phyloP scores from a whole-genome alignment of 2,329 filamentous ascomycete genomes.

The Madurella fahalii region DNA sequence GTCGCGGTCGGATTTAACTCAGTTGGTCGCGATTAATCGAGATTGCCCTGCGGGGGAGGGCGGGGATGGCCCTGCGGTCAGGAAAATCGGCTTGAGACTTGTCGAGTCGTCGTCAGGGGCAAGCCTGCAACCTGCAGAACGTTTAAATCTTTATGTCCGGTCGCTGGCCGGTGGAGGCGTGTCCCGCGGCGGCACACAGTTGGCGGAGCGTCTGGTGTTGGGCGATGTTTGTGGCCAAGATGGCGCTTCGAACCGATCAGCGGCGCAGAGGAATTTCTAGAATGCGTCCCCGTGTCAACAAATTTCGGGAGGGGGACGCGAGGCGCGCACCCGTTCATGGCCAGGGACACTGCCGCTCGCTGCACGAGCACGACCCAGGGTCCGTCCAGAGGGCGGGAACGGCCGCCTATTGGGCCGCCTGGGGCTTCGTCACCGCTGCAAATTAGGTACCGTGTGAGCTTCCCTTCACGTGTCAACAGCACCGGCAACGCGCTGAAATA shows the following conservation, averaged over 20 bases:
- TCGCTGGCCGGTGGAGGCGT: not conserved
- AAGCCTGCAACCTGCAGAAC: not conserved
- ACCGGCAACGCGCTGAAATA: too few relatives aligned
- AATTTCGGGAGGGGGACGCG: conserved; percentile 26
- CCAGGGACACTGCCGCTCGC: not conserved
- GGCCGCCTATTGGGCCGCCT: conserved; percentile 15
- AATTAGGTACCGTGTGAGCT: conserved; percentile 9
- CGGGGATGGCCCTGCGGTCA: not conserved
- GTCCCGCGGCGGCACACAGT: not conserved
- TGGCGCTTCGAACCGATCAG: not conserved
- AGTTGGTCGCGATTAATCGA: conserved; percentile 10
- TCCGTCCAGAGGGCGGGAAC: conserved; percentile 5
- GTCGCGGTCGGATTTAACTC: not conserved
- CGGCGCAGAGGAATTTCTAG: conserved; percentile 10
- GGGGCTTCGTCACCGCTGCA: conserved; percentile 19
- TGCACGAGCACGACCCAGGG: not conserved
- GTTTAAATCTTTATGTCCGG: not conserved
- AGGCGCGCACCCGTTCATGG: conserved; percentile 15
- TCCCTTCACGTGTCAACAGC: conserved; percentile 20
- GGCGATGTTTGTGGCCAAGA: not conserved
- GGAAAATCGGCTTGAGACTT: not conserved
- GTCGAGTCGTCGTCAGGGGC: conserved; percentile 1
- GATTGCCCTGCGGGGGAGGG: conserved; percentile 6
- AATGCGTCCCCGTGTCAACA: conserved; percentile 28
- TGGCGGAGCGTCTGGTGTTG: not conserved